Conservation (phyloP, 2,329 filamentous ascomycete genomes). For the Trichoderma aggressivum region DNA sequence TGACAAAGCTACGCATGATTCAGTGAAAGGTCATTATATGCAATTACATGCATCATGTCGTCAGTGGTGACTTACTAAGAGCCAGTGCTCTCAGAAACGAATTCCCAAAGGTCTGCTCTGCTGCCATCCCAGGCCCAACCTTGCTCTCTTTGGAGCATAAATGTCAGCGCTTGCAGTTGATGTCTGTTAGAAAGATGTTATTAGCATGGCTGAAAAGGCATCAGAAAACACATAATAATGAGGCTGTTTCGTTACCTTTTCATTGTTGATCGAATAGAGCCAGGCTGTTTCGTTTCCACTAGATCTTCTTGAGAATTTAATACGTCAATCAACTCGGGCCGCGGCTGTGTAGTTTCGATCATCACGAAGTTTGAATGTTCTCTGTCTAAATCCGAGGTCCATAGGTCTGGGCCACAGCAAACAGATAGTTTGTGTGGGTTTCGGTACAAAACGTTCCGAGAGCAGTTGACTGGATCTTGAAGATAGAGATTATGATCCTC, state of each 20-base stretch:
- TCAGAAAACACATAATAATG: accelerated
- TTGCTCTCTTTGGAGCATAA: conserved; percentile 38
- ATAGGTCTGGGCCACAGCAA: background rate
- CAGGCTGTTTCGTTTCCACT: background rate
- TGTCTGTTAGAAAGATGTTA: conserved; percentile 30
- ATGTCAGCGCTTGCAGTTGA: conserved; percentile 43
- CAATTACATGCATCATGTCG: background rate
- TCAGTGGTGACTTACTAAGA: background rate
- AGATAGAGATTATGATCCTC: conserved; percentile 1
- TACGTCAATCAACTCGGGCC: background rate
- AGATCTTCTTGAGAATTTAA: conserved; percentile 1
- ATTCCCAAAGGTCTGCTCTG: conserved; percentile 34
- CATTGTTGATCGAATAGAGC: background rate
- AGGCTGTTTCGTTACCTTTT: background rate
- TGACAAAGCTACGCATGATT: conserved; percentile 30
- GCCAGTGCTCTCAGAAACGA: conserved; percentile 21
- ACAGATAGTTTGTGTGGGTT: background rate
- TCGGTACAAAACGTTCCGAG: background rate
- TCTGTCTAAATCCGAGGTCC: background rate
- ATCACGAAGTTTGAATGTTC: background rate
- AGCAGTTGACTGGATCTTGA: conserved; percentile 1
- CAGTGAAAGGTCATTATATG: background rate
- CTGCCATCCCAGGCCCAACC: conserved; percentile 33
- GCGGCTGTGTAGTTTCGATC: background rate
- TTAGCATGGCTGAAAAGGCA: background rate